Evolutionary conservation across 768 basidiomycete genomes (phyloP), one percentile per base, ranked within the genome.

Genomic region (Trametopsis cervina): DNA sequence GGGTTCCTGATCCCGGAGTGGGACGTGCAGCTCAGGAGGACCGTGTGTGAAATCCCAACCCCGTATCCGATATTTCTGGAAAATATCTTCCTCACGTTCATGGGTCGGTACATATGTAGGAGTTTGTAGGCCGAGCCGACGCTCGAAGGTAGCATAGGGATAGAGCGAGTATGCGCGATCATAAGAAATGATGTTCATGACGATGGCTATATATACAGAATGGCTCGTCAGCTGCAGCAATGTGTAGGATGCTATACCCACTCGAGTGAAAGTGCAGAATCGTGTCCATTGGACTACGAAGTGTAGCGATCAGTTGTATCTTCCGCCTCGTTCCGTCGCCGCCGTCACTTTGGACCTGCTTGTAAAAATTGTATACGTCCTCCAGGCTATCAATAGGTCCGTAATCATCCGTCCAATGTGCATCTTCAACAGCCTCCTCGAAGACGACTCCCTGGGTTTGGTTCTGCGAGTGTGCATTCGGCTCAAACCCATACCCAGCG

Each of bases 211-310:
- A n/a, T n/a, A n/a, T 20, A 35, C 36, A 4, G 12, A 11, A 27
- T 21, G 17, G 9, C 13, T 15, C 35, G 35, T 41, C 4, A 2
- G 15, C 17, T 4, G 18, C 9, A 26, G 6, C 21, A 29, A 10
- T 4, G 15, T 36, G 22, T 9, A 6, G 20, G 37, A 1, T 10
- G 36, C 11, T 42, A n/a, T n/a, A n/a, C 73, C 20, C 35, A 77
- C 76, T 74, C 0, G 70, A 72, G 47, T 78, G 76, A 44, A 76
- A 77, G 6, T 55, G 54, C 1, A 77, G 46, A n/a, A 78, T 69
- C 6, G 58, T 48, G n/a, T 67, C 62, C 46, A 74, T 55, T 0
- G 72, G 64, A 12, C 59, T 59, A 39, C 54, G 7, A 40, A 46
- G 3, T 21, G 69, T 51, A 27, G 66, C 61, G 22, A 78, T 68